These are phyloP conservation scores for Vitis hybrid DNA, from an alignment of 177 flowering plant genomes.

Conservation along the genomic window DNA sequence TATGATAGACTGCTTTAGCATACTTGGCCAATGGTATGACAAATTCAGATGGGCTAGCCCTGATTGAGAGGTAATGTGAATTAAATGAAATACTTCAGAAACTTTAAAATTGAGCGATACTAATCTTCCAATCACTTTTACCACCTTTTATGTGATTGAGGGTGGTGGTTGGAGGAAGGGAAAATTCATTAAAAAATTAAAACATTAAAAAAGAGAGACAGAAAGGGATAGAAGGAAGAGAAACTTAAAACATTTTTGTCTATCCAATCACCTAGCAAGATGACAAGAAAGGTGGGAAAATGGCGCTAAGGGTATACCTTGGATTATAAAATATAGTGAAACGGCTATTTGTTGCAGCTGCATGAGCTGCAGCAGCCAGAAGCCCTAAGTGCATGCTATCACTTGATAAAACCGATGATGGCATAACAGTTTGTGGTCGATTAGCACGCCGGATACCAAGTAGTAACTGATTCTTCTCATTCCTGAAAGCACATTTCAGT, in stretches of 20 bases:
- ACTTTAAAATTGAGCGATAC: too few relatives aligned
- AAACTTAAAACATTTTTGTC: neutral
- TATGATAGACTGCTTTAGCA: conserved; percentile 83
- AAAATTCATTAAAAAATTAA: too few relatives aligned
- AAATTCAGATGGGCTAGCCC: conserved; percentile 94
- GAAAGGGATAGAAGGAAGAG: neutral
- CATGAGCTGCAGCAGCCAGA: conserved; percentile 98
- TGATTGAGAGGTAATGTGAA: conserved; percentile 26
- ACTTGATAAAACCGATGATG: conserved; percentile 92
- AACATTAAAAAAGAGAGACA: neutral
- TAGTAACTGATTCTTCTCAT: conserved; percentile 86
- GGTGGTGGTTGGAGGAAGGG: too few relatives aligned
- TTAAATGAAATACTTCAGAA: neutral
- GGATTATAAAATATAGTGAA: conserved; percentile 91
- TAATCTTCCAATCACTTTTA: too few relatives aligned
- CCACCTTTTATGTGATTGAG: too few relatives aligned
- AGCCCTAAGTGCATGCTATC: conserved; percentile 98
- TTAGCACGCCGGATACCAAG: conserved; percentile 89
- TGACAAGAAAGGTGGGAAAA: too few relatives aligned
- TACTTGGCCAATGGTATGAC: conserved; percentile 83
- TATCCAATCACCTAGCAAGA: too few relatives aligned
- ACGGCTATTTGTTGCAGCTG: conserved; percentile 92
- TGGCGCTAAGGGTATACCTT: conserved; percentile 39
- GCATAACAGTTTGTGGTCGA: conserved; percentile 91
- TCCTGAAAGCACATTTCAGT: conserved; percentile 42